Percentiles rank a stretch among this genome's conserved stretches.
Conservation (phyloP, 352 stramenopile genomes). For the Albugo candida region DNA sequence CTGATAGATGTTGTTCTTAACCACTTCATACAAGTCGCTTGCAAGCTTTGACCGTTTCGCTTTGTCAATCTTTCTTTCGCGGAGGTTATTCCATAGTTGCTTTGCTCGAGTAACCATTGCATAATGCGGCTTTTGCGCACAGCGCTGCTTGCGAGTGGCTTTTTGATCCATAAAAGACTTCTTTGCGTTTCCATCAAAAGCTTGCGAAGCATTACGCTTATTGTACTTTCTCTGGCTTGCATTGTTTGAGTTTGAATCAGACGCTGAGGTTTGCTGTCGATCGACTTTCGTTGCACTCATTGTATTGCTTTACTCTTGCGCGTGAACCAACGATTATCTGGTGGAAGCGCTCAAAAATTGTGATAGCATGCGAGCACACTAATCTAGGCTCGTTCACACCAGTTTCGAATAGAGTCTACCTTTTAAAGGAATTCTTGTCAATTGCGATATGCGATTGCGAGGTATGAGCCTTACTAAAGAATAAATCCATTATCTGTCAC, state of each 20-base stretch:
- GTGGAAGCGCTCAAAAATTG: too few species aligned
- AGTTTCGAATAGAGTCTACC: too few species aligned
- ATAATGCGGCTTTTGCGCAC: conserved; percentile 87
- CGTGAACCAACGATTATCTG: too few species aligned
- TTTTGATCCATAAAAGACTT: conserved; percentile 79
- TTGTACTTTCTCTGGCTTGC: background rate
- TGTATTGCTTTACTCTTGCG: too few species aligned
- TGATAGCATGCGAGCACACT: too few species aligned
- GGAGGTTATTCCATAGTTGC: conserved; percentile 91
- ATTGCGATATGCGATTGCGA: too few species aligned
- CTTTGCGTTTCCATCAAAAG: conserved; percentile 4
- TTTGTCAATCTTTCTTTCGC: conserved; percentile 71
- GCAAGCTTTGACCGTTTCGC: conserved; percentile 67
- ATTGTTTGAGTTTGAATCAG: background rate
- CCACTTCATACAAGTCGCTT: conserved; percentile 78
- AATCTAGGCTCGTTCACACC: too few species aligned
- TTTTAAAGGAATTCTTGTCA: too few species aligned
- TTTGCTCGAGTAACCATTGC: conserved; percentile 86
- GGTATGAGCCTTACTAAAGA: too few species aligned
- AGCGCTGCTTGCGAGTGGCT: conserved; percentile 83
- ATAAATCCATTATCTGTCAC: too few species aligned
- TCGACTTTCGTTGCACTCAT: too few species aligned
- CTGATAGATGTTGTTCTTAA: conserved; percentile 89
- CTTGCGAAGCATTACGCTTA: background rate
- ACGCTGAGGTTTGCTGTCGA: too few species aligned